Evolutionary conservation across 805 yeast genomes (phyloP).

Genomic region (Starmerella asiatica): DNA sequence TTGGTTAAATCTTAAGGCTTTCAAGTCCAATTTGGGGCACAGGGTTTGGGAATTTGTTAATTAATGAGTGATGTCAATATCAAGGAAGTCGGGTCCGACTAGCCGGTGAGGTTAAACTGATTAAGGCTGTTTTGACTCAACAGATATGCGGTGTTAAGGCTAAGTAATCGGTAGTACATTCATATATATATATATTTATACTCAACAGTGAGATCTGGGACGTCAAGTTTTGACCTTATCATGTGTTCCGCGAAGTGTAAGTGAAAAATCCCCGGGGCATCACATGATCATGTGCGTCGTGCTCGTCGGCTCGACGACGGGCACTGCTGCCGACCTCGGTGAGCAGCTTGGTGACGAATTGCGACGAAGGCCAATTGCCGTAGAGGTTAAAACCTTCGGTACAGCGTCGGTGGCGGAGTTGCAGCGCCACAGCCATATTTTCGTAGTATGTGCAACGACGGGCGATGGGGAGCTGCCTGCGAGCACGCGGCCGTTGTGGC

Average conservation of each 20-base stretch:
- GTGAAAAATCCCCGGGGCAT: not conserved
- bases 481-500: conserved; percentile 63
- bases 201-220: too few relatives aligned
- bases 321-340: conserved; percentile 80
- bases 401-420: conserved; percentile 24
- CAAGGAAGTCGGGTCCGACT: too few relatives aligned
- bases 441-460: conserved; percentile 70
- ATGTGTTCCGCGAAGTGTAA: not conserved
- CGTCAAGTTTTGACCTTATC: not conserved
- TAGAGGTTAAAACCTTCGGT: conserved; percentile 38
- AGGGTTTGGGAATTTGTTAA: not conserved
- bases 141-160: too few relatives aligned
- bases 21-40: not conserved
- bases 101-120: too few relatives aligned
- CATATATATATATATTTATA: too few relatives aligned
- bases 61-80: too few relatives aligned
- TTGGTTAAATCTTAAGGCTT: too few relatives aligned
- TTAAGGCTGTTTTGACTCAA: too few relatives aligned
- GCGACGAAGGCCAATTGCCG: conserved; percentile 32
- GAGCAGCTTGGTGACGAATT: conserved; percentile 43
- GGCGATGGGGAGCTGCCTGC: conserved; percentile 92
- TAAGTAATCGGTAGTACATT: too few relatives aligned
- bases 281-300: conserved; percentile 26
- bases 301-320: conserved; percentile 85
- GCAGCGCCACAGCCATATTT: conserved; percentile 35